Percentiles rank a stretch among this genome's conserved stretches.
Evolutionary conservation across 2,329 filamentous ascomycete genomes (phyloP).

Genomic region (Fusarium devonianum): DNA sequence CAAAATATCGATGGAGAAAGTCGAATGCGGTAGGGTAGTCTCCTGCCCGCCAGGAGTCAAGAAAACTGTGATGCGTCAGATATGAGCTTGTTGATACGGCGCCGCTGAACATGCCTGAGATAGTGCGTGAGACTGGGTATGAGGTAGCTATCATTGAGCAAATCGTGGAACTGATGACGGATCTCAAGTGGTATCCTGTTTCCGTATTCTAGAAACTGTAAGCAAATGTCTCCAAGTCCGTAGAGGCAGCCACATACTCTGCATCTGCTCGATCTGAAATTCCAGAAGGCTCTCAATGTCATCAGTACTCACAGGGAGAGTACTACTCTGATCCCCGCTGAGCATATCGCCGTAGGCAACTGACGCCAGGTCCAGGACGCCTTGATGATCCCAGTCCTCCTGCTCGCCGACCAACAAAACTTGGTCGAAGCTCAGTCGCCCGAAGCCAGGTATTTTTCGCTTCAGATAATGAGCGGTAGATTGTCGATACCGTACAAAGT

Average conservation of each 20-base stretch:
- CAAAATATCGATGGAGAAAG: slow-evolving; percentile 91
- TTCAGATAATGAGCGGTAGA: slow-evolving; percentile 73
- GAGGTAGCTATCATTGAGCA: slow-evolving; percentile 72
- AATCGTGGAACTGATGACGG: slow-evolving; percentile 71
- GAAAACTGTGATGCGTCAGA: slow-evolving; percentile 64
- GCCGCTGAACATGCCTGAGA: slow-evolving; percentile 59
- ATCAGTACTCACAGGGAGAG: slow-evolving; percentile 71
- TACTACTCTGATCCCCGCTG: slow-evolving; percentile 50
- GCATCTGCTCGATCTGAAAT: slow-evolving; percentile 87
- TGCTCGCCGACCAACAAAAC: slow-evolving; percentile 59
- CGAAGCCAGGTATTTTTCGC: slow-evolving; percentile 66
- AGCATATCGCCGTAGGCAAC: slow-evolving; percentile 63
- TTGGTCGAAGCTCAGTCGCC: slow-evolving; percentile 63
- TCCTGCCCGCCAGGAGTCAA: slow-evolving; percentile 90
- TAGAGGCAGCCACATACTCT: slow-evolving; percentile 64
- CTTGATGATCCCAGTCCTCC: slow-evolving; percentile 57
- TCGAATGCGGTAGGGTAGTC: slow-evolving; percentile 93
- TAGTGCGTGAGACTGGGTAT: slow-evolving; percentile 79
- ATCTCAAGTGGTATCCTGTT: slow-evolving; percentile 79
- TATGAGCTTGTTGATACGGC: background rate
- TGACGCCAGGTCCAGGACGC: slow-evolving; percentile 54
- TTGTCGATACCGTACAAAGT: slow-evolving; percentile 81
- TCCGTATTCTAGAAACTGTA: slow-evolving; percentile 66
- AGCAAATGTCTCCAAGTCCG: slow-evolving; percentile 15
- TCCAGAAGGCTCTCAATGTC: slow-evolving; percentile 84